A percentile compares a stretch with the other conserved stretches of the same genome.
Evolutionary conservation across 2,329 filamentous ascomycete genomes (phyloP).

Genomic region (Neopestalotiopsis clavispora): DNA sequence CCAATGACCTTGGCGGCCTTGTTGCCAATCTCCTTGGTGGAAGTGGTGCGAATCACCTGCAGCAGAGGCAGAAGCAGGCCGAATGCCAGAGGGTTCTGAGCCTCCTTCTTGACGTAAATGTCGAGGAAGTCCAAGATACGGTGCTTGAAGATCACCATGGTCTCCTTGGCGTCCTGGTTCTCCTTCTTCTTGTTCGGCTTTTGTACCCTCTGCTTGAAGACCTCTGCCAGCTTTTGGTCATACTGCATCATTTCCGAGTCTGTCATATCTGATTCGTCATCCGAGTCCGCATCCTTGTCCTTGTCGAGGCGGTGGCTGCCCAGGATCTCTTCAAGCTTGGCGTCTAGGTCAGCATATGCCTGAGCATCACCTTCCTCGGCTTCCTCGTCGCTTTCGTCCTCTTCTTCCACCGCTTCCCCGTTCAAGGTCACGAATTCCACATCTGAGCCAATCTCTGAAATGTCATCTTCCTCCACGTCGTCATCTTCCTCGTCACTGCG

Average conservation of each 20-base stretch:
- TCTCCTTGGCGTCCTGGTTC: conserved; percentile 85
- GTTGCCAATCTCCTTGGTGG: conserved; percentile 74
- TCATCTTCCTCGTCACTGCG: conserved; percentile 45
- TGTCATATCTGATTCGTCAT: conserved; percentile 82
- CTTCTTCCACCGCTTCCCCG: conserved; percentile 45
- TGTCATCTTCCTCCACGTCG: conserved; percentile 46
- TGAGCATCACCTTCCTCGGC: conserved; percentile 48
- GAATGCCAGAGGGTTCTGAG: conserved; percentile 69
- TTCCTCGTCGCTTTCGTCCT: conserved; percentile 45
- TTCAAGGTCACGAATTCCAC: conserved; percentile 46
- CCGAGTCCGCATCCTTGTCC: conserved; percentile 59
- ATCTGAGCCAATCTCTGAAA: conserved; percentile 41
- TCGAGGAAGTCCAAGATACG: conserved; percentile 87
- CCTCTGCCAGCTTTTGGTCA: conserved; percentile 79
- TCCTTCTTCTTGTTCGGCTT: conserved; percentile 77
- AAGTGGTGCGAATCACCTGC: conserved; percentile 76
- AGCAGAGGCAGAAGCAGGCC: conserved; percentile 77
- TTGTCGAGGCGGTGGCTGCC: conserved; percentile 71
- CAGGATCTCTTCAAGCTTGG: conserved; percentile 77
- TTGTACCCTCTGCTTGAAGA: conserved; percentile 81
- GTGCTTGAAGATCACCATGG: conserved; percentile 92
- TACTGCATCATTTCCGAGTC: conserved; percentile 68
- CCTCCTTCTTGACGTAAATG: conserved; percentile 82
- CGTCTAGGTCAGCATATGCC: conserved; percentile 63
- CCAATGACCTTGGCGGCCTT: conserved; percentile 76